phyloP scores from a whole-genome alignment of 2,329 filamentous ascomycete genomes.

The Cadophora sp. region DNA sequence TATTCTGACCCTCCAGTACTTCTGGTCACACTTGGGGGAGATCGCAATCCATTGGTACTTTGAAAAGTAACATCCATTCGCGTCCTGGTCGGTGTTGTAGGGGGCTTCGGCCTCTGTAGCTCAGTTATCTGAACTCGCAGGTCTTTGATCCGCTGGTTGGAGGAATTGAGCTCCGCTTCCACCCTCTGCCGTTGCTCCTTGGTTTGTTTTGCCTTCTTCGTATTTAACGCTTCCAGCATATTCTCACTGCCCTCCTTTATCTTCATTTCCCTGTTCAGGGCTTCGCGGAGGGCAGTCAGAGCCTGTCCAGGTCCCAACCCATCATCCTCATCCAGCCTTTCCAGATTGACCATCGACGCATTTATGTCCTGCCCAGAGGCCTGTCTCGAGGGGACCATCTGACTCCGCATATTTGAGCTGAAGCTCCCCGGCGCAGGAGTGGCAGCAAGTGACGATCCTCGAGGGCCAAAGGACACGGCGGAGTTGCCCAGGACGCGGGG shows the following conservation, averaged over 20 bases:
- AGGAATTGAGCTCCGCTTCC: conserved; percentile 88
- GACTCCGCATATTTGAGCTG: conserved; percentile 82
- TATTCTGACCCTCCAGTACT: conserved; percentile 65
- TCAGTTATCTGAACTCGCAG: conserved; percentile 67
- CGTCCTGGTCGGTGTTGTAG: conserved; percentile 55
- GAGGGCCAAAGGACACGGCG: conserved; percentile 67
- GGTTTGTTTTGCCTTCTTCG: conserved; percentile 94
- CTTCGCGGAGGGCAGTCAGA: conserved; percentile 78
- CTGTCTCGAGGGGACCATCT: conserved; percentile 66
- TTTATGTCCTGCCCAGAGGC: conserved; percentile 65
- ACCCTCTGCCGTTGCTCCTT: conserved; percentile 82
- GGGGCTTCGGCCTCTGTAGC: conserved; percentile 58
- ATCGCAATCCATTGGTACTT: conserved; percentile 56
- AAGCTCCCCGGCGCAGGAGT: conserved; percentile 83
- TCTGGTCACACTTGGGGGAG: conserved; percentile 62
- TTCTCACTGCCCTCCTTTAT: conserved; percentile 99
- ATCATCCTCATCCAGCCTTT: conserved; percentile 70
- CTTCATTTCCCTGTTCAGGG: conserved; percentile 94
- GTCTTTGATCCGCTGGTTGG: conserved; percentile 75
- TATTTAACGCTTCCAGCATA: conserved; percentile 90
- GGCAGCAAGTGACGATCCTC: conserved; percentile 73
- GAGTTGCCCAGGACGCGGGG: conserved; percentile 59
- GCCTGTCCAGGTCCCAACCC: conserved; percentile 70
- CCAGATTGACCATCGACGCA: conserved; percentile 55
- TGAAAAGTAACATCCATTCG: conserved; percentile 57